Percentiles rank a stretch among this genome's conserved stretches.
Evolutionary conservation across 2,329 filamentous ascomycete genomes (phyloP).

Genomic region (Aspergillus versicolor): DNA sequence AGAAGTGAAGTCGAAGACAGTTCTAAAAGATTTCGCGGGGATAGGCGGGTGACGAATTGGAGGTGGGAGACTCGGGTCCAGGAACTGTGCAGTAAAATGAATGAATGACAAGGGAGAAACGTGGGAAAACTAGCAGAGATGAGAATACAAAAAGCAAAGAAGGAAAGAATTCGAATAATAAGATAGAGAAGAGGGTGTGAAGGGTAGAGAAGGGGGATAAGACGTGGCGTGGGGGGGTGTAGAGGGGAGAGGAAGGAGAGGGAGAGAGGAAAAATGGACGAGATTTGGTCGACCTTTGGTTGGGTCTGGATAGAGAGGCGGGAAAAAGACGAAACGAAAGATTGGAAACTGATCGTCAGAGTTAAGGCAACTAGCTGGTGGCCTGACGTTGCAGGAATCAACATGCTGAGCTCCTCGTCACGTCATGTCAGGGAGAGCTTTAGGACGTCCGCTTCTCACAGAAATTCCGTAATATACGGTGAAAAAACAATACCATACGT

Average conservation of each 20-base stretch:
- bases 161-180: slow-evolving; percentile 15
- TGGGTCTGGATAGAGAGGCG: slow-evolving; percentile 20
- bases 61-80: slow-evolving; percentile 12
- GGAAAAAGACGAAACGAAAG: slow-evolving; percentile 20
- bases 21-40: slow-evolving; percentile 13
- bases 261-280: slow-evolving; percentile 19
- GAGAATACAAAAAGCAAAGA: slow-evolving; percentile 16
- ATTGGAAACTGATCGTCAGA: slow-evolving; percentile 22
- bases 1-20: slow-evolving; percentile 25
- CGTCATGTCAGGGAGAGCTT: not conserved
- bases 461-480: not conserved
- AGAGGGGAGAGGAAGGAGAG: slow-evolving; percentile 15
- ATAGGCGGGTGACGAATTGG: slow-evolving; percentile 11
- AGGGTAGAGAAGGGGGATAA: slow-evolving; percentile 15
- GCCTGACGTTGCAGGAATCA: slow-evolving; percentile 16
- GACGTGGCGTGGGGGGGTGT: slow-evolving; percentile 14
- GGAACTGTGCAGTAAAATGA: slow-evolving; percentile 16
- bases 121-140: slow-evolving; percentile 13
- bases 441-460: not conserved
- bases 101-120: slow-evolving; percentile 20
- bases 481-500: slow-evolving; percentile 7
- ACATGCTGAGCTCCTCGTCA: not conserved
- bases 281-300: slow-evolving; percentile 21
- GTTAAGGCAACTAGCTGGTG: slow-evolving; percentile 5
- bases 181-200: slow-evolving; percentile 5